These are phyloP conservation scores for Pythium dissimile DNA, from an alignment of 352 stramenopile species.

Conservation along the genomic window DNA sequence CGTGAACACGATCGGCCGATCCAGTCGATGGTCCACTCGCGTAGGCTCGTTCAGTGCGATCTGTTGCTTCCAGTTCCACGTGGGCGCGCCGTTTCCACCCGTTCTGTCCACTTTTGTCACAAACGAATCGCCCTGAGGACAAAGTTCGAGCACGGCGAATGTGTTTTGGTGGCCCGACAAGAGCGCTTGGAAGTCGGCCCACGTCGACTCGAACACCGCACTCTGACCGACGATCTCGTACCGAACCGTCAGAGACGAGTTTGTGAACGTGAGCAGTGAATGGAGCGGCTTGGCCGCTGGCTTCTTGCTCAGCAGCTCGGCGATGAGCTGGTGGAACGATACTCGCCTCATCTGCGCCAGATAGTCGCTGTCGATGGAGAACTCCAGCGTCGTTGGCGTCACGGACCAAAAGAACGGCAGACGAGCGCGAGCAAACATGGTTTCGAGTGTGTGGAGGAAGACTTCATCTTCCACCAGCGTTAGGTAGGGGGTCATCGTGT, in stretches of 20 bases:
- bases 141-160: constrained; percentile 60
- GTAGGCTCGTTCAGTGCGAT: constrained; percentile 54
- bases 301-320: constrained; percentile 29
- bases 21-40: constrained; percentile 43
- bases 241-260: constrained; percentile 49
- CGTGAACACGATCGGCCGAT: constrained; percentile 68
- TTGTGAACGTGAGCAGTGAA: constrained; percentile 48
- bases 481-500: constrained; percentile 34
- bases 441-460: constrained; percentile 48
- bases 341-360: constrained; percentile 35
- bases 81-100: constrained; percentile 42
- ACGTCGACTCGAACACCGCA: constrained; percentile 39
- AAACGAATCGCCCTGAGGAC: constrained; percentile 65
- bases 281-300: constrained; percentile 32
- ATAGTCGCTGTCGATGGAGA: constrained; percentile 59
- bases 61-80: constrained; percentile 58
- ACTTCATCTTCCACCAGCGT: constrained; percentile 49
- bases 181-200: constrained; percentile 59
- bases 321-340: constrained; percentile 62
- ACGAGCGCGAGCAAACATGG: constrained; percentile 31
- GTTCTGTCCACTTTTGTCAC: constrained; percentile 42
- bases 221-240: constrained; percentile 63
- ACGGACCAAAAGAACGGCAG: constrained; percentile 73
- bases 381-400: constrained; percentile 40
- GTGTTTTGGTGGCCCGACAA: constrained; percentile 53